Percentiles rank a stretch among this genome's conserved stretches.
These are phyloP conservation scores for Leishmania martiniquensis DNA, from an alignment of 208 protist species.

Conservation along the genomic window DNA sequence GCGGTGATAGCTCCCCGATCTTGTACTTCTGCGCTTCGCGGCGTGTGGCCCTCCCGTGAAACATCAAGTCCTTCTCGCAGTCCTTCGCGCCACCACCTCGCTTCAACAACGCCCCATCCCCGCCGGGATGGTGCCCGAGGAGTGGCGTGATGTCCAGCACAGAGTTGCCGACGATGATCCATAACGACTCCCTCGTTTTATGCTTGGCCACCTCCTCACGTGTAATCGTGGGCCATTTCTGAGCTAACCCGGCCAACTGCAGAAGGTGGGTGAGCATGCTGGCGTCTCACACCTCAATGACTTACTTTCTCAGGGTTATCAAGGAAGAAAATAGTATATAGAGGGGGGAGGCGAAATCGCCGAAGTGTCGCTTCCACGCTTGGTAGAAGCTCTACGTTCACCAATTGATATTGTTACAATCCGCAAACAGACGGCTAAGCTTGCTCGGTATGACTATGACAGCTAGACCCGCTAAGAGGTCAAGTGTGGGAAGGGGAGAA, in stretches of 20 bases:
- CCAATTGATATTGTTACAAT: not conserved
- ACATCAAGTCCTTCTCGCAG: constrained; percentile 63
- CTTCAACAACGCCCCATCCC: constrained; percentile 56
- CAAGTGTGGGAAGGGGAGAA: constrained; percentile 3
- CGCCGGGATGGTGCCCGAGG: constrained; percentile 64
- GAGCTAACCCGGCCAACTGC: constrained; percentile 44
- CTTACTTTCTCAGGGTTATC: not conserved
- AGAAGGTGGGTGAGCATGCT: constrained; percentile 38
- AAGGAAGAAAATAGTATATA: not conserved
- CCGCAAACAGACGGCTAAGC: not conserved
- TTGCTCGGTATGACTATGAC: not conserved
- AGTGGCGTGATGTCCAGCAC: constrained; percentile 81
- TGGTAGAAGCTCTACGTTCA: not conserved
- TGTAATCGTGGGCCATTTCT: constrained; percentile 54
- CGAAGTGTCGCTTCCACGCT: not conserved
- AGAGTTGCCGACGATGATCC: constrained; percentile 66
- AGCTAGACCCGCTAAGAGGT: not conserved
- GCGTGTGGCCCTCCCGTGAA: constrained; percentile 56
- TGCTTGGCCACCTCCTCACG: constrained; percentile 67
- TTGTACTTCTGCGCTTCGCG: constrained; percentile 45
- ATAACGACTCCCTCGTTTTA: constrained; percentile 56
- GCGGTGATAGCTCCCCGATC: constrained; percentile 56
- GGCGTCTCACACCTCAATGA: not conserved
- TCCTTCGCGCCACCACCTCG: constrained; percentile 74
- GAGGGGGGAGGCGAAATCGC: not conserved